These are phyloP conservation scores for Ulvella scutata DNA, from an alignment of 139 green algal genomes.

Conservation along the genomic window DNA sequence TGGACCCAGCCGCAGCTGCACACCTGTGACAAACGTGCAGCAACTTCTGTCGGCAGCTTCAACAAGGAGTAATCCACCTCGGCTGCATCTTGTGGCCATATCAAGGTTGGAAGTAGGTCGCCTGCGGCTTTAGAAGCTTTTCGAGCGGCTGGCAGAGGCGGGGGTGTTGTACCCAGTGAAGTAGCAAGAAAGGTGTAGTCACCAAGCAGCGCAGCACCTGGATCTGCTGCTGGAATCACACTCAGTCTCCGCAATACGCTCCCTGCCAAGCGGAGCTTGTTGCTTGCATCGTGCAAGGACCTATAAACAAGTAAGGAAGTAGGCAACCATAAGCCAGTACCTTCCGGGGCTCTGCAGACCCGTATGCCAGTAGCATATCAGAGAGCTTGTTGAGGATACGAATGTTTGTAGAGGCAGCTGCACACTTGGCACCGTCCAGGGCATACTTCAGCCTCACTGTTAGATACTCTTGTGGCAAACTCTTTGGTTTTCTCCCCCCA, in stretches of 20 bases:
- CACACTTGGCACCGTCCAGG: not conserved
- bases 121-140: not conserved
- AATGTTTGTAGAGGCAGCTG: not conserved
- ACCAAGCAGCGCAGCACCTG: not conserved
- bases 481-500: not conserved
- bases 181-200: not conserved
- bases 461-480: not conserved
- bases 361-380: not conserved
- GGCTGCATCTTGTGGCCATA: not conserved
- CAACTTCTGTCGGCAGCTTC: not conserved
- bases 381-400: not conserved
- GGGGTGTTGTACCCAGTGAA: not conserved
- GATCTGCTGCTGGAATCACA: not conserved
- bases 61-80: not conserved
- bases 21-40: not conserved
- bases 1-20: too few relatives aligned
- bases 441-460: not conserved
- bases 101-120: not conserved
- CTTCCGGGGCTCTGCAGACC: not conserved
- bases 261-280: not conserved
- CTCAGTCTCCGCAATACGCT: not conserved
- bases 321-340: not conserved
- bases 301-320: not conserved
- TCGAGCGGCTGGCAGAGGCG: not conserved
- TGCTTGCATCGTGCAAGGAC: not conserved